phyloP scores from a whole-genome alignment of 2,329 filamentous ascomycete species.

The Trichoderma harzianum region DNA sequence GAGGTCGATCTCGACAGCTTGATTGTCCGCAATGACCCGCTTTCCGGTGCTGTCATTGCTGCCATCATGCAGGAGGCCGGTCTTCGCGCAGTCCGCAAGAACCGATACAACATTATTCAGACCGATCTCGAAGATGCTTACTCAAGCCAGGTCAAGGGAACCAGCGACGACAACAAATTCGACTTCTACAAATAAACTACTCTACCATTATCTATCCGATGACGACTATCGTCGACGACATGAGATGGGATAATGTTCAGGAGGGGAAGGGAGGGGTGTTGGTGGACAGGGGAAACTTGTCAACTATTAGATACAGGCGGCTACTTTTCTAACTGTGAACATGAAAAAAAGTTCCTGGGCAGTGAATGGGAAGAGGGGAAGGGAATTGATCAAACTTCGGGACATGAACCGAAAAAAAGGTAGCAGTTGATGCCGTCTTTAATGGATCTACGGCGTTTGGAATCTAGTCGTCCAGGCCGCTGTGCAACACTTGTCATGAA shows the following conservation, averaged over 20 bases:
- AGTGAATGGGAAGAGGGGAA: neutral
- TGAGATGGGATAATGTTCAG: neutral
- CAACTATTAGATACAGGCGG: neutral
- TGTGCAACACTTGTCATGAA: neutral
- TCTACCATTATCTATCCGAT: neutral
- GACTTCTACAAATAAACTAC: constrained; percentile 79
- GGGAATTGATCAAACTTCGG: neutral
- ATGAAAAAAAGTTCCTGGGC: neutral
- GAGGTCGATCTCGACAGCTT: constrained; percentile 95
- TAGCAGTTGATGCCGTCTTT: constrained; percentile 4
- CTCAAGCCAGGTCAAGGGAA: constrained; percentile 89
- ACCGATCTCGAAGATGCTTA: constrained; percentile 95
- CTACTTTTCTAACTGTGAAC: neutral
- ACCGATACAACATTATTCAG: constrained; percentile 99
- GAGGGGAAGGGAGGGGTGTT: neutral
- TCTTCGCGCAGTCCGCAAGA: constrained; percentile 90
- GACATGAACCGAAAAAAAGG: neutral
- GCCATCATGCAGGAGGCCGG: constrained; percentile 99
- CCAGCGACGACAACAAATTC: constrained; percentile 67
- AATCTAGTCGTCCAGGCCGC: neutral
- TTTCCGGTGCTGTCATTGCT: constrained; percentile 93
- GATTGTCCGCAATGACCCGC: constrained; percentile 93
- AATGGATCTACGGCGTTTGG: constrained; percentile 7
- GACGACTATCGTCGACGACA: neutral
- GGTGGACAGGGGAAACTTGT: neutral